Evolutionary conservation across 140 eudicot genomes (phyloP), one percentile per base, ranked within the genome.

Genomic region (Senecio squalidus): DNA sequence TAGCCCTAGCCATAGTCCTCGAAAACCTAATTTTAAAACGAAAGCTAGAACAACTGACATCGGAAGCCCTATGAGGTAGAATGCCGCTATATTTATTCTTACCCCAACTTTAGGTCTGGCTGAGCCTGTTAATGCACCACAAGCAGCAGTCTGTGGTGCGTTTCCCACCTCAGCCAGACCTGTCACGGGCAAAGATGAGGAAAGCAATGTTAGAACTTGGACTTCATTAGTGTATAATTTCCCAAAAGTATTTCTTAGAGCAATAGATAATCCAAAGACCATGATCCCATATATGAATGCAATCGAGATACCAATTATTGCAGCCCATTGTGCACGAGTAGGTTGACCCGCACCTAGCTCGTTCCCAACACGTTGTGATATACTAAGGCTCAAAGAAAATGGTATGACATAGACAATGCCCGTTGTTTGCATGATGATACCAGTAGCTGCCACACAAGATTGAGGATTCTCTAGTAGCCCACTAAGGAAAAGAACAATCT

Each of bases 81-180:
- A 91, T 14, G 96, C 85, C 8, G 87, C 75, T 0, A 91, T 56
- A 43, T 91, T 86, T 64, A 87, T 80, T 20, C 85, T 24, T 2
- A 78, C 84, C 4, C 96, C 98, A 0, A 79, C 58, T 53, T 82
- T 86, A 3, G 96, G 93, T 58, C 94, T 66, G 1, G 98, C 98
- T 0, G 96, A 86, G 0, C 98, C 98, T 13, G 79, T 86, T 24
- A 91, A 78, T 0, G 62, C 94, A 13, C 98, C 96, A 7, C 96
- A 74, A 0, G 89, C 96, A 14, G 92, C 93, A 6, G 98, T 87
- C 10, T 86, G 98, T 0, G 94, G 92, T 11, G 84, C 73, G 22
- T 91, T 91, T 49, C 96, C 94, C 10, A 91, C 58, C 68, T 91
- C 96, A 2, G 92, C 89, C 29, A 91, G 52, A 7, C 96, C 98